Base-by-base conservation (phyloP, 2,329 filamentous ascomycete species). In the Epichloe baconii region DNA sequence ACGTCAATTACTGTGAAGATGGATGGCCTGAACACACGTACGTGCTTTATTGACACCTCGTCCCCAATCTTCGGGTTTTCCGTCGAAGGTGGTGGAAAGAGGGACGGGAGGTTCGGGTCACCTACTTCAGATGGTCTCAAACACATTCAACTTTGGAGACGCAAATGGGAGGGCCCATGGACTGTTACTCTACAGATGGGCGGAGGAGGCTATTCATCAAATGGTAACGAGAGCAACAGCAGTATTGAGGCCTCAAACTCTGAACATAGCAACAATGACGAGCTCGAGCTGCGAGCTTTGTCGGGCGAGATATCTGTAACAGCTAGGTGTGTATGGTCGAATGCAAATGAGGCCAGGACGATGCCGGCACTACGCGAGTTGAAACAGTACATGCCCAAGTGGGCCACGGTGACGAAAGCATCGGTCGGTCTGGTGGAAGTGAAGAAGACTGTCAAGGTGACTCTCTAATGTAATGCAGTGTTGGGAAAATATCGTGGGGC, bases 361-460 rank as follows among this genome's bases (percentile, higher is more conserved):
- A 89, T 97, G 46, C 90, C 91, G 0, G 90, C 90, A 1, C 77
- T 91, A 48, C 85, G 93, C 58, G 90, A 97, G 68, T 74, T 87
- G 47, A 71, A 78, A 58, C 77, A 82, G 63, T 96, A 82, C 67
- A 76, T 82, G 58, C 93, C 93, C 0, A 71, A 74, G 4, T 98
- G 93, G 93, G 80, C 82, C 6, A 82, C 83, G 10, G 73, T 89
- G 31, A 82, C 82, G 4, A 96, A 95, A 69, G 69, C 79, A 55
- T 74, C 74, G 26, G 85, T 89, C 68, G 90, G 88, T 1, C 68
- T 96, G 58, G 85, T 95, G 34, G 86, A 95, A 64, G 89, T 86
- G 21, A 82, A 75, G 61, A 89, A 85, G 71, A 69, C 69, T 51
- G 91, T 86, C 64, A 71, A 70, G 53, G 64, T 81, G 36, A n/a